Evolutionary conservation across 2,329 filamentous ascomycete genomes (phyloP), one percentile per base, ranked within the genome.

Genomic region (Madurella mycetomatis): DNA sequence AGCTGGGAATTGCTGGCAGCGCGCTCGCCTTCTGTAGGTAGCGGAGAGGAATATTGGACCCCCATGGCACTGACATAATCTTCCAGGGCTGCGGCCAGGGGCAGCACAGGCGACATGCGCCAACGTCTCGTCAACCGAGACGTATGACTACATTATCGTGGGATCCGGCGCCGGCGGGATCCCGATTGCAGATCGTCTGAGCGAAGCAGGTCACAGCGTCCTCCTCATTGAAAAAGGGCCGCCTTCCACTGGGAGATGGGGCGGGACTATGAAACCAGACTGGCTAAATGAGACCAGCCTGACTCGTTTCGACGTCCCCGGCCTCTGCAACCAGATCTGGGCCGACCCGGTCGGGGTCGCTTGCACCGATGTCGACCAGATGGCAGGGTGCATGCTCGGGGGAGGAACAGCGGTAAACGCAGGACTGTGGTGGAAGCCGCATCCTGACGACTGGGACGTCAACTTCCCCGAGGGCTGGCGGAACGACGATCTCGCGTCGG

Each of bases 401-500:
- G 86, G 86, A 51, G 82, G 83, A 9, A 80, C 82, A 8, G 80
- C 82, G 17, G 76, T 88, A 64, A 89, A 88, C 61, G 80, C 85
- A 47, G 84, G 83, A 19, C 74, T 88, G 37, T 88, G 83, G 79
- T 86, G 77, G 75, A 60, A 63, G 67, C 61, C 61, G 46, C 46
- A 56, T n/a, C 56, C 59, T 13, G 54, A 37, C 13, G 87, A 90
- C 65, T 90, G 86, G 73, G 84, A 90, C 66, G 76, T 79, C 66
- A 86, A 86, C 66, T 91, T 88, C 71, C 87, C 87, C 0, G 60
- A 72, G 1, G 87, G 86, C 17, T 91, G 87, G 87, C 83, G 85
- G 67, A 77, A 80, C 25, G 66, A 72, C 8, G 85, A 90, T 61
- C 79, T 90, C 65, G 70, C 72, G 56, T 66, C 73, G 19, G 81